Evolutionary conservation across 169 alveolate species (phyloP).

Genomic region (Amoebophrya sp.): DNA sequence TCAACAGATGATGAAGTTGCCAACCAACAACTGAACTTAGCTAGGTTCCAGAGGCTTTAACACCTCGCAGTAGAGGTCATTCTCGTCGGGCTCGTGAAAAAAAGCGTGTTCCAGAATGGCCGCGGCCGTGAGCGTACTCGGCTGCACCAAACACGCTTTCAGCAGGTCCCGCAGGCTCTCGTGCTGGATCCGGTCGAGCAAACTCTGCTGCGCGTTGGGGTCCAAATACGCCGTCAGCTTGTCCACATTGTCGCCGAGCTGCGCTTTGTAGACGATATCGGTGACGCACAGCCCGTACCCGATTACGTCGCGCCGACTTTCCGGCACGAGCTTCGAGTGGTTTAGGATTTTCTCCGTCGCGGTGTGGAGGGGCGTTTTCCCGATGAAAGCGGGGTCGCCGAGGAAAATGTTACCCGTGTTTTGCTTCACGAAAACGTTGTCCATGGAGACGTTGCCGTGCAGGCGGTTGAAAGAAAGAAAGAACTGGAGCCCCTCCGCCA

Average conservation of each 20-base stretch:
- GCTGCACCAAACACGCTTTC: not conserved
- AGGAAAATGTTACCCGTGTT: not conserved
- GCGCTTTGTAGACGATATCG: not conserved
- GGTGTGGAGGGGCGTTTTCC: not conserved
- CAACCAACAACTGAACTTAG: no score
- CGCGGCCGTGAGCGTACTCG: not conserved
- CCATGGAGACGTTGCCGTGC: not conserved
- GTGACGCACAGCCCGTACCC: not conserved
- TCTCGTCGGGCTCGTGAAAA: not conserved
- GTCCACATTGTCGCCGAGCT: not conserved
- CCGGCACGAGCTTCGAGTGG: not conserved
- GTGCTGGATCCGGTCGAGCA: not conserved
- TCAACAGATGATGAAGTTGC: no score
- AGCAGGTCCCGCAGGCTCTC: not conserved
- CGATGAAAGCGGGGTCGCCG: not conserved
- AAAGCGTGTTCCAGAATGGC: not conserved
- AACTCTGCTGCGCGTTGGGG: not conserved
- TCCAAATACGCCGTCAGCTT: no score
- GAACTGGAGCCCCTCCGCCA: not conserved
- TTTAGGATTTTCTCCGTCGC: not conserved
- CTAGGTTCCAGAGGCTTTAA: no score
- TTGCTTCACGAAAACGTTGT: not conserved
- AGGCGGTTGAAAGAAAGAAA: not conserved
- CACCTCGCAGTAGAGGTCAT: not conserved
- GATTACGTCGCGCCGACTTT: not conserved